Base-by-base conservation (phyloP, 2,329 filamentous ascomycete genomes). In the Colletotrichum falcatum region DNA sequence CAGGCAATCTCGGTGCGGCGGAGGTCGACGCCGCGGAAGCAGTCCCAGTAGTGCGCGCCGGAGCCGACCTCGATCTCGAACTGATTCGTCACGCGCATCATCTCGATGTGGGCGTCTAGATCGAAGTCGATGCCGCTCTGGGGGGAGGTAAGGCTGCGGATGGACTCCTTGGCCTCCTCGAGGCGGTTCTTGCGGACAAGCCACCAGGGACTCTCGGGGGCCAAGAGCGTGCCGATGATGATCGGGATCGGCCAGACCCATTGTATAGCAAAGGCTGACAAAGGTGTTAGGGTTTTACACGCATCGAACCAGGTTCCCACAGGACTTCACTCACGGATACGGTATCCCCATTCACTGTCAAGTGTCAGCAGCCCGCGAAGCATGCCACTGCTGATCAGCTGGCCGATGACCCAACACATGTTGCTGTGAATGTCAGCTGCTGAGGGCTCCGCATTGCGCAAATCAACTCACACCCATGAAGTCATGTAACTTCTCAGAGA, bases 331-430 rank as follows among this genome's bases (percentile, higher is more conserved):
- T 70, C 30, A 70, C 67, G 81, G 2, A 82, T 80, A 56, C 84
- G 79, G 84, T 85, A 87, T 30, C 81, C 81, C 83, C 82, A 85
- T 39, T 72, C 37, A 26, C 63, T 62, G 5, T 73, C 71, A n/a
- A 75, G 71, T 28, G 75, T 61, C 5, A 81, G 55, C 7, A 83
- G 74, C 3, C 74, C 78, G 39, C 76, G 75, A n/a, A 81, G 75
- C 20, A 83, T 79, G 0, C 78, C 79, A 2, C 79, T 77, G 5
- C 77, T 76, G 30, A 82, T 74, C 37, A 84, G 71, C 68, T 83
- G 80, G 9, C 82, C 83, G n/a, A 82, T 78, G 8, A 79, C 78
- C 78, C 81, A 84, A 66, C 82, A 84, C 61, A 84, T 74, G 66
- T 84, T 84, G 28, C 67, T 70, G 16, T 12, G 5, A 14, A 12